phyloP scores from a whole-genome alignment of 495 filamentous ascomycete genomes.

The Annulohypoxylon stygium region DNA sequence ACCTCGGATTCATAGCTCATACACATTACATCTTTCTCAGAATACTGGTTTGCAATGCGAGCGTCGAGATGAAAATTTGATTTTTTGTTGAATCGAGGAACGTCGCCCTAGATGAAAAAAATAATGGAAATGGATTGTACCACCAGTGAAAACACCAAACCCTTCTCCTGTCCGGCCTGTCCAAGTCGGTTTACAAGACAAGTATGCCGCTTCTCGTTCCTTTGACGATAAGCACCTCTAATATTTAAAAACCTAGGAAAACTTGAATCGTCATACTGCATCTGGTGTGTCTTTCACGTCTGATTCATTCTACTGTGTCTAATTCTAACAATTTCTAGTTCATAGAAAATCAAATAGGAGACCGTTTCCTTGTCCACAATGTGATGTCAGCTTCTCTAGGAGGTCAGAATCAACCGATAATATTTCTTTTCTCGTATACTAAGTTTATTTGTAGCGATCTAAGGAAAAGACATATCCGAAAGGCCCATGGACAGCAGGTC shows the following conservation, averaged over 20 bases:
- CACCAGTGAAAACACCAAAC: neutral
- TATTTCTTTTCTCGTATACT: neutral
- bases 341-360: slow-evolving; percentile 9
- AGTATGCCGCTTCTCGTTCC: neutral
- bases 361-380: slow-evolving; percentile 1
- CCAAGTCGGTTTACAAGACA: slow-evolving; percentile 11
- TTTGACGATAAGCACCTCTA: neutral
- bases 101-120: neutral
- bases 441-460: neutral
- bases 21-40: too few relatives aligned
- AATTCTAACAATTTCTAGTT: neutral
- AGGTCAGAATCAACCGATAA: neutral
- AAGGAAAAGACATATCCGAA: slow-evolving; percentile 8
- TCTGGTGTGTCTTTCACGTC: neutral
- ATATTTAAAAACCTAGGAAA: neutral
- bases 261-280: slow-evolving; percentile 3
- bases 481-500: neutral
- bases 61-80: neutral
- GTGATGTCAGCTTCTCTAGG: slow-evolving; percentile 7
- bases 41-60: neutral
- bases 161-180: slow-evolving; percentile 5
- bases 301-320: neutral
- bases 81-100: neutral
- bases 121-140: neutral
- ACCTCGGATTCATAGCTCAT: too few relatives aligned